Conservation (phyloP, 257 asterid genomes). For the Thymus quinquecostatus region DNA sequence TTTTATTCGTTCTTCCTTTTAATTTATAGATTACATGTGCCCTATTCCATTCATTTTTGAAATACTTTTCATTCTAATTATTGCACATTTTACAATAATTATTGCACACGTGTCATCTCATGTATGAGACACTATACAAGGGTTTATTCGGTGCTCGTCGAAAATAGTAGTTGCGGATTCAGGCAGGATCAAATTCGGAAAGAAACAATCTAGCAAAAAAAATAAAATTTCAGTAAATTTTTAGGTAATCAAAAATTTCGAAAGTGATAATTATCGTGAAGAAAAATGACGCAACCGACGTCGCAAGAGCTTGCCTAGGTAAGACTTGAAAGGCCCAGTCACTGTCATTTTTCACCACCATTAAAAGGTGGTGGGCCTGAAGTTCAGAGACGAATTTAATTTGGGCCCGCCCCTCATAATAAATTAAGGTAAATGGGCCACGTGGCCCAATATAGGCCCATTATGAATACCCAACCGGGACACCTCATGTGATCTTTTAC, state of each 20-base stretch:
- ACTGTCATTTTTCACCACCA: background rate
- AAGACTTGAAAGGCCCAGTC: background rate
- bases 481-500: slow-evolving; percentile 19
- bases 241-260: no score
- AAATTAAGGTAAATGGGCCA: background rate
- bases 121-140: no score
- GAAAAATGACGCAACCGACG: no score
- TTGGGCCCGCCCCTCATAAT: background rate
- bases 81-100: background rate
- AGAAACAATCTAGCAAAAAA: no score
- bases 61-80: background rate
- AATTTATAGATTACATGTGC: background rate
- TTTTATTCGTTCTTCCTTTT: background rate
- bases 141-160: no score
- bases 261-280: no score
- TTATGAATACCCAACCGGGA: background rate
- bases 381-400: slow-evolving; percentile 17
- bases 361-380: background rate
- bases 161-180: no score
- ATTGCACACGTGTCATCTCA: background rate
- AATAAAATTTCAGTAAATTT: no score
- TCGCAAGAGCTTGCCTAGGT: background rate
- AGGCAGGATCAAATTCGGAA: no score
- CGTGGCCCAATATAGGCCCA: slow-evolving; percentile 33
- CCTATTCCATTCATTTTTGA: background rate